Evolutionary conservation across 805 yeast species (phyloP), one percentile per base, ranked within the genome.

Genomic region (Yamadazyma philogaea): DNA sequence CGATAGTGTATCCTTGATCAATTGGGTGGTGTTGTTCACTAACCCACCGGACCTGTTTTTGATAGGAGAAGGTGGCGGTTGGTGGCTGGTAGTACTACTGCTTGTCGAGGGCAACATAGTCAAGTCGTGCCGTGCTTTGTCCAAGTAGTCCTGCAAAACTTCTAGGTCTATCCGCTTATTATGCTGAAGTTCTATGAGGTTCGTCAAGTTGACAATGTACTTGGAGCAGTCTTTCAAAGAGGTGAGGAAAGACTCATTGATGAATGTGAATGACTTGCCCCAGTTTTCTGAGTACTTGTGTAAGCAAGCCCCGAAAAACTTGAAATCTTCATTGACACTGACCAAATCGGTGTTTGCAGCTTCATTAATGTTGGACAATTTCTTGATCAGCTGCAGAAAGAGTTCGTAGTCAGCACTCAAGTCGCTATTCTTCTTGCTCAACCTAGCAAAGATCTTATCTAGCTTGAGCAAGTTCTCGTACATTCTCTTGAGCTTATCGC

Each of bases 151-250:
- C 30, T 79, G 77, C 34, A 91, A 69, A 39, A 86, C 95, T 57
- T 93, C 97, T 55, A 84, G 82, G 60, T 91, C 99, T 20, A 91
- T 77, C 53, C 87, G 90, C 60, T 90, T 90, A 57, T 88, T 89
- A 56, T 91, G 98, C 50, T 91, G 88, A 43, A 86, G 73, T 56
- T 84, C 89, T 41, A 93, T 77, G 45, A 91, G 66, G 47, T 75
- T 78, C 54, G 72, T 64, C 36, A 70, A 57, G 22, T 68, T 60
- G 4, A 70, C 56, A 37, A 70, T 68, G 46, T 68, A 93, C 63
- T 87, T 90, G 48, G 91, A 88, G 63, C 93, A 74, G 61, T 93
- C 98, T 51, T 86, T 84, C 50, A 93, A 65, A 10, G 95, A 81
- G 1, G 87, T 85, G 37, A 88, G 72, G 55, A 87, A 93, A 30